These are phyloP conservation scores for Coemansia sp. DNA, from an alignment of 192 early-diverging fungal genomes.

Conservation along the genomic window DNA sequence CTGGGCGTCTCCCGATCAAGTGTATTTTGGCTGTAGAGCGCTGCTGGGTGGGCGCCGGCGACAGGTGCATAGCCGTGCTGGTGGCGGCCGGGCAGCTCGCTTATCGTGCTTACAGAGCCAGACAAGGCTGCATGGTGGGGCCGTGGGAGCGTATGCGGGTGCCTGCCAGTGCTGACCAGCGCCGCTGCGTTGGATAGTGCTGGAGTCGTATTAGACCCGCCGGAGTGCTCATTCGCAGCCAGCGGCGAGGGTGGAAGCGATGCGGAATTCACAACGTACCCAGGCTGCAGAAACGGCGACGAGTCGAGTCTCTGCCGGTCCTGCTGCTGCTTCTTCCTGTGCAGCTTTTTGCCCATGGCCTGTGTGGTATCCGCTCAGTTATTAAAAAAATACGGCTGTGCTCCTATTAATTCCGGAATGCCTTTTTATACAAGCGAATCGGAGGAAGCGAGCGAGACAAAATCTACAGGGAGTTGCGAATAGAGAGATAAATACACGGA, in stretches of 20 bases:
- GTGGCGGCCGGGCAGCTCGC: neutral
- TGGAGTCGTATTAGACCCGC: neutral
- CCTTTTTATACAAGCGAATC: no score
- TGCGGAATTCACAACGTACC: conserved; percentile 10
- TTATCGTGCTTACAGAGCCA: conserved; percentile 30
- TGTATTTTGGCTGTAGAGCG: conserved; percentile 6
- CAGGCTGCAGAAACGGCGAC: conserved; percentile 16
- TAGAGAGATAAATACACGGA: conserved; percentile 3
- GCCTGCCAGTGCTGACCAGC: conserved; percentile 17
- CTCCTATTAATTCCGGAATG: conserved; percentile 1
- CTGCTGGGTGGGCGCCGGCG: neutral
- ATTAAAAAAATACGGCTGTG: neutral
- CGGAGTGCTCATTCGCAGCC: neutral
- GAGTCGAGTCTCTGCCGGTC: conserved; percentile 12
- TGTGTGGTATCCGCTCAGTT: neutral
- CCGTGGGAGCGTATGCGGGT: conserved; percentile 5
- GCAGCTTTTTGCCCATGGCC: conserved; percentile 15
- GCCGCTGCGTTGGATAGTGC: conserved; percentile 38
- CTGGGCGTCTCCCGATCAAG: neutral
- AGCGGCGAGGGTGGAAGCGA: conserved; percentile 6
- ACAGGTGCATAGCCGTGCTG: neutral
- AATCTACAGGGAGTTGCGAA: neutral
- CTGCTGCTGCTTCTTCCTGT: conserved; percentile 13
- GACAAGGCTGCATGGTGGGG: neutral
- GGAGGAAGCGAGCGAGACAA: no score